phyloP scores from a whole-genome alignment of 1,139 yeast species.

The Zygoascus hellenicus region DNA sequence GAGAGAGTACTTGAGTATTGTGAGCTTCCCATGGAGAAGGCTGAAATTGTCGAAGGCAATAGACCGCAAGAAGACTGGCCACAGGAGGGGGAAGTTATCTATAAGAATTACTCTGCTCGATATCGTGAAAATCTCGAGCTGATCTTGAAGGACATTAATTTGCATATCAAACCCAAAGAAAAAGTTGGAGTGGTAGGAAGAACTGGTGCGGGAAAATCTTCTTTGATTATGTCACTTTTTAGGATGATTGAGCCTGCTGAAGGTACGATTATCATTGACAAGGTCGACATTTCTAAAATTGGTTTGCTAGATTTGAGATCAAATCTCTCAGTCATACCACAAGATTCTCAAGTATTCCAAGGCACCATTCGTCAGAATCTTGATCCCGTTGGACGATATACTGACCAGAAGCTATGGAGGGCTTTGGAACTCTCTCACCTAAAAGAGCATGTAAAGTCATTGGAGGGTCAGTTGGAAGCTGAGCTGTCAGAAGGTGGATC shows the following conservation, averaged over 20 bases:
- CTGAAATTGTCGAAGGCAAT: constrained; percentile 33
- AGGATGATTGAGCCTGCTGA: constrained; percentile 59
- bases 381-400: constrained; percentile 52
- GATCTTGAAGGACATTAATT: constrained; percentile 49
- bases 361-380: constrained; percentile 61
- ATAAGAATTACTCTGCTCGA: constrained; percentile 56
- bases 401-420: constrained; percentile 53
- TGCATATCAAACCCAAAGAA: constrained; percentile 53
- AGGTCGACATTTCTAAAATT: constrained; percentile 48
- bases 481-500: constrained; percentile 62
- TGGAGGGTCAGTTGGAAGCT: constrained; percentile 41
- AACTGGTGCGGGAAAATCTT: constrained; percentile 82
- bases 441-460: constrained; percentile 58
- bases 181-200: constrained; percentile 81
- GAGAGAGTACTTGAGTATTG: constrained; percentile 72
- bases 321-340: constrained; percentile 64
- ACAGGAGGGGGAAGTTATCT: constrained; percentile 47
- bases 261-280: constrained; percentile 56
- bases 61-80: constrained; percentile 58
- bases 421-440: constrained; percentile 82
- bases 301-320: constrained; percentile 56
- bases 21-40: constrained; percentile 56
- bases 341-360: constrained; percentile 66
- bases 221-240: constrained; percentile 66
- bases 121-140: constrained; percentile 52